Conservation (phyloP, 1,139 yeast species). For the Zygosaccharomyces pseudobailii region DNA sequence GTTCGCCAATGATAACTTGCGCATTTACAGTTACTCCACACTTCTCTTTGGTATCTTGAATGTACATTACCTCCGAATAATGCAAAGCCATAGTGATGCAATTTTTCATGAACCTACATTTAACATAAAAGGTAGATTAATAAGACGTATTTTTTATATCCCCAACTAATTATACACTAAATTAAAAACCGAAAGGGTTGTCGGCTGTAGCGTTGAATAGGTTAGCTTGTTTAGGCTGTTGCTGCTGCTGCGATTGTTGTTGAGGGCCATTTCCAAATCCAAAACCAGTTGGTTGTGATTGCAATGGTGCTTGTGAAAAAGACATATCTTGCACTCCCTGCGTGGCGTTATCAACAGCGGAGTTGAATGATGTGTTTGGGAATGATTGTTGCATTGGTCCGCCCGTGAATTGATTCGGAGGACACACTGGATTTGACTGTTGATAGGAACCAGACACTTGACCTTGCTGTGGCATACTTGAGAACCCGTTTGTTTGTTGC, state of each 20-base stretch:
- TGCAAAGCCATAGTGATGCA: not conserved
- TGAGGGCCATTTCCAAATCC: constrained; percentile 57
- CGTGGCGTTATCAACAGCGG: constrained; percentile 47
- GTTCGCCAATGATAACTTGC: too few species aligned
- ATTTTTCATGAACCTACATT: not conserved
- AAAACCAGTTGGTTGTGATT: constrained; percentile 72
- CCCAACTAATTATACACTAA: not conserved
- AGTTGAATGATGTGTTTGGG: constrained; percentile 25
- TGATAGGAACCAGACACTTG: constrained; percentile 31
- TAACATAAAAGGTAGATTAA: not conserved
- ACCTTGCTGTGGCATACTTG: constrained; percentile 39
- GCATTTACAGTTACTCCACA: too few species aligned
- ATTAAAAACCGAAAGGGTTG: constrained; percentile 87
- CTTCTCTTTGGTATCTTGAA: too few species aligned
- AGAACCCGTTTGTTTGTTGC: constrained; percentile 33
- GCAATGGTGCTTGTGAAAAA: constrained; percentile 43
- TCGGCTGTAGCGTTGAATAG: constrained; percentile 85
- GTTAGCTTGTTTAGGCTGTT: constrained; percentile 70
- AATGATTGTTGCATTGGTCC: constrained; percentile 26
- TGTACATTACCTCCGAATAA: too few species aligned
- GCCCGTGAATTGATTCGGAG: constrained; percentile 44
- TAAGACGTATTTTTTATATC: not conserved
- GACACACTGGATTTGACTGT: constrained; percentile 36
- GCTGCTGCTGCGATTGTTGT: constrained; percentile 47
- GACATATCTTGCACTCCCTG: constrained; percentile 64